Conservation (phyloP, 1,284 basidiomycete genomes). For the Singerocomus inundabilis region DNA sequence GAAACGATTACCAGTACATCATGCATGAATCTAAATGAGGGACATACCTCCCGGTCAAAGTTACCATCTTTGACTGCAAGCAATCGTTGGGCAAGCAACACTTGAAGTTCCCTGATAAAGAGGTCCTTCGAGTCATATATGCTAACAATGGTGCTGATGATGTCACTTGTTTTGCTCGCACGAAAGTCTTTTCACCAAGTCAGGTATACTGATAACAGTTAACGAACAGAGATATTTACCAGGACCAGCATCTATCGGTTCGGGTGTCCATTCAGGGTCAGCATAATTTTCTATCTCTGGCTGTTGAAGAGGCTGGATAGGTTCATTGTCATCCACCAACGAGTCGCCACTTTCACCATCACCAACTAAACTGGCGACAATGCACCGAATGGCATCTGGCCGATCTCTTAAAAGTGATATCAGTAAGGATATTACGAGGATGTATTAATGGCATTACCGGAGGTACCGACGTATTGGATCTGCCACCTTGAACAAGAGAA, state of each 20-base stretch:
- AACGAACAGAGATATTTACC: constrained; percentile 22
- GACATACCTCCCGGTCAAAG: constrained; percentile 76
- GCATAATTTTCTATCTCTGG: constrained; percentile 79
- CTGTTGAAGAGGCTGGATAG: constrained; percentile 70
- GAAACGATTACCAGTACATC: constrained; percentile 3
- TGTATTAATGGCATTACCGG: constrained; percentile 45
- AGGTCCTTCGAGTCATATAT: constrained; percentile 95
- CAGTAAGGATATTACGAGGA: not conserved
- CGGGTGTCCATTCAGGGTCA: constrained; percentile 90
- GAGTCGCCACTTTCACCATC: constrained; percentile 82
- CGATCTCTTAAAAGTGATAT: constrained; percentile 55
- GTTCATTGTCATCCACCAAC: constrained; percentile 76
- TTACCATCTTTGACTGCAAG: constrained; percentile 79
- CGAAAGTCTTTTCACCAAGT: constrained; percentile 67
- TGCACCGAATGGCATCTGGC: constrained; percentile 88
- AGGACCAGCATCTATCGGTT: constrained; percentile 91
- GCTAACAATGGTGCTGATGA: constrained; percentile 91
- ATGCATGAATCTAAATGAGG: not conserved
- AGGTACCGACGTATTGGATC: constrained; percentile 88
- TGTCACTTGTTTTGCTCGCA: constrained; percentile 83
- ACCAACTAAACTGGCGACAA: constrained; percentile 88
- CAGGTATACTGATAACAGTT: constrained; percentile 3
- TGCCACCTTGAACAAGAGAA: constrained; percentile 88
- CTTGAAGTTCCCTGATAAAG: constrained; percentile 92
- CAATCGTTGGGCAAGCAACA: constrained; percentile 80